Percentiles rank a stretch among this genome's conserved stretches.
These are phyloP conservation scores for Hypomyces perniciosus DNA, from an alignment of 2,329 filamentous ascomycete species.

Conservation along the genomic window DNA sequence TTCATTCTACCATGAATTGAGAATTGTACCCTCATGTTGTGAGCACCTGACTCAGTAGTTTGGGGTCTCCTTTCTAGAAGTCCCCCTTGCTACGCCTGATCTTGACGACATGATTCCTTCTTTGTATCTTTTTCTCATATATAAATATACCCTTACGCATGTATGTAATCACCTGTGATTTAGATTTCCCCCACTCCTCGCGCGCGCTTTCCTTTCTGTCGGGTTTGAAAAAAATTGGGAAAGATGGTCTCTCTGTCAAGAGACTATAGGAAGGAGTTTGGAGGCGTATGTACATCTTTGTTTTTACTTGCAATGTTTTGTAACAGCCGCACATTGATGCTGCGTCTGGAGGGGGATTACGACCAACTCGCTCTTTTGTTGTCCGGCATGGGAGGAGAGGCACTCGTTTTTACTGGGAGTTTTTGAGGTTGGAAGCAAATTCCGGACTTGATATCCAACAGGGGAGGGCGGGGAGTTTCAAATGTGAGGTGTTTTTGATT, in stretches of 20 bases:
- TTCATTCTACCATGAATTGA: not conserved
- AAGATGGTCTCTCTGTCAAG: too few species aligned
- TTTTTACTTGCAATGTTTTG: too few species aligned
- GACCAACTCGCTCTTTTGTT: constrained; percentile 4
- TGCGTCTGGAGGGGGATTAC: not conserved
- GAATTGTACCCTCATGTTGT: not conserved
- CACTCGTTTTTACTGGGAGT: not conserved
- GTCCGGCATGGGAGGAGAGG: constrained; percentile 3
- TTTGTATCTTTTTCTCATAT: constrained; percentile 5
- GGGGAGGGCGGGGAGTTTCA: not conserved
- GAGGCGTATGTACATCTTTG: too few species aligned
- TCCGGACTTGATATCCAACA: not conserved
- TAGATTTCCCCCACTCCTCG: not conserved
- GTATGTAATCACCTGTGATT: not conserved
- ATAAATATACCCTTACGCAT: constrained; percentile 8
- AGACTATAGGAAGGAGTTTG: too few species aligned
- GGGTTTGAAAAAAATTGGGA: not conserved
- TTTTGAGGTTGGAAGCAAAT: not conserved
- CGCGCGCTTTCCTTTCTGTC: not conserved
- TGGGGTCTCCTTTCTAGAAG: not conserved
- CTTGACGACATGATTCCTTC: constrained; percentile 2
- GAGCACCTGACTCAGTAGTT: not conserved
- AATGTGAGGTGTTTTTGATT: not conserved
- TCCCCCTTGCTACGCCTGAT: not conserved
- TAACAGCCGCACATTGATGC: too few species aligned